Percentiles rank a stretch among this genome's conserved stretches.
Evolutionary conservation across 139 green algal species (phyloP).

Genomic region (Diplosphaera chodatii): DNA sequence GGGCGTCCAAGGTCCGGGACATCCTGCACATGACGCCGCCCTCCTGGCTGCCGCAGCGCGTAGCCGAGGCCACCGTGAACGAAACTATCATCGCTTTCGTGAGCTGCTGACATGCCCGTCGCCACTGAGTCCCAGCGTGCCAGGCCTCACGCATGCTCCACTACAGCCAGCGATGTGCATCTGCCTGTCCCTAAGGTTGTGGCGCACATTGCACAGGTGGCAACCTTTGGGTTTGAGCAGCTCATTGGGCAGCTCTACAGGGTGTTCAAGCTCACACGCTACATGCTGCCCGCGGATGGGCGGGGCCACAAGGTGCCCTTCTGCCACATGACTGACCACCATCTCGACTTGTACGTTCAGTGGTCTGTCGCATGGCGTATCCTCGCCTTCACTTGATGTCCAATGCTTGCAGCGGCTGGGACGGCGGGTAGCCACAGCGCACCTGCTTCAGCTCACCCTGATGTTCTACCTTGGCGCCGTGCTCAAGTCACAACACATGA

Average conservation of each 20-base stretch:
- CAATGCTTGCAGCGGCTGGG: conserved; percentile 42
- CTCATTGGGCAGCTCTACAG: conserved; percentile 20
- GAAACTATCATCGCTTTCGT: conserved; percentile 1
- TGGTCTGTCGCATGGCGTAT: too few species aligned
- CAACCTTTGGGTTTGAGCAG: conserved; percentile 10
- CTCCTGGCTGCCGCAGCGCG: not conserved
- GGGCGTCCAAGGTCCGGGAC: not conserved
- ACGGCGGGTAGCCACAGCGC: conserved; percentile 17
- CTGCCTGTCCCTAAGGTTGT: too few species aligned
- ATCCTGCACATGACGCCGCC: not conserved
- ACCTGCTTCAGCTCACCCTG: conserved; percentile 57
- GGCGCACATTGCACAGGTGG: conserved; percentile 6
- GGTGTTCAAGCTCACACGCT: conserved; percentile 7
- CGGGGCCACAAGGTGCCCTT: not conserved
- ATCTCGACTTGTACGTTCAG: too few species aligned
- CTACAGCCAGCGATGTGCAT: too few species aligned
- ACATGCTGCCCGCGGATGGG: not conserved
- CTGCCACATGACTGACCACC: not conserved
- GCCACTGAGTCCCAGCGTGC: too few species aligned
- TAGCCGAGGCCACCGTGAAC: not conserved
- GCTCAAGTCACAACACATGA: not conserved
- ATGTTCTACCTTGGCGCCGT: conserved; percentile 17
- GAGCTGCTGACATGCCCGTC: not conserved
- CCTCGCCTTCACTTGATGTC: too few species aligned
- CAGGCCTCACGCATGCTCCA: too few species aligned